A percentile compares a stretch with the other conserved stretches of the same genome.
Evolutionary conservation across 306 rosid species (phyloP).

Genomic region (Hippophae tibetana): DNA sequence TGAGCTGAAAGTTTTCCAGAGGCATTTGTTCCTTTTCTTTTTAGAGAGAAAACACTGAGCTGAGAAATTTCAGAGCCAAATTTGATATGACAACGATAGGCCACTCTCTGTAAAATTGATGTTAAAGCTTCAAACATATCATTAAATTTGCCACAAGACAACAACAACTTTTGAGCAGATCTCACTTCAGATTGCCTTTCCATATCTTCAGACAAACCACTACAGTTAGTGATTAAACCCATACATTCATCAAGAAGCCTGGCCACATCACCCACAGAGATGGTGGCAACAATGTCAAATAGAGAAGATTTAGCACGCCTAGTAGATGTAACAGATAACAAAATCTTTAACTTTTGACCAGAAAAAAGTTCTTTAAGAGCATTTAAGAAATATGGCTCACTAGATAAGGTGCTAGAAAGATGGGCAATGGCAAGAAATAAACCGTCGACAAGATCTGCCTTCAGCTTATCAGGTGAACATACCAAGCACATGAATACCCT

Average conservation of each 20-base stretch:
- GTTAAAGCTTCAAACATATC: slow-evolving; percentile 62
- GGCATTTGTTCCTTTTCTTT: slow-evolving; percentile 38
- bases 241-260: slow-evolving; percentile 59
- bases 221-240: slow-evolving; percentile 50
- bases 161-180: slow-evolving; percentile 71
- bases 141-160: slow-evolving; percentile 57
- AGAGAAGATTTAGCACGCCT: slow-evolving; percentile 61
- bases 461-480: slow-evolving; percentile 41
- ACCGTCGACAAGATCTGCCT: slow-evolving; percentile 52
- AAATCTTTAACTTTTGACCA: slow-evolving; percentile 47
- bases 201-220: slow-evolving; percentile 58
- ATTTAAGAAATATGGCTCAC: slow-evolving; percentile 36
- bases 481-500: slow-evolving; percentile 46
- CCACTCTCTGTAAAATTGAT: slow-evolving; percentile 56
- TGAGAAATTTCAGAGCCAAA: slow-evolving; percentile 54
- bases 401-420: slow-evolving; percentile 41
- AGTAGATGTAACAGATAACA: slow-evolving; percentile 45
- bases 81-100: slow-evolving; percentile 70
- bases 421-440: slow-evolving; percentile 57
- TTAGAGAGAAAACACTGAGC: slow-evolving; percentile 29
- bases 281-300: slow-evolving; percentile 49
- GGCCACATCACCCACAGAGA: slow-evolving; percentile 47
- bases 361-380: slow-evolving; percentile 52
- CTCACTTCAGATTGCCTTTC: slow-evolving; percentile 71
- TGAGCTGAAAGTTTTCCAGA: slow-evolving; percentile 38